A percentile compares a stretch with the other conserved stretches of the same genome.
Evolutionary conservation across 2,329 filamentous ascomycete genomes (phyloP).

Genomic region (Fusarium sarcochroum): DNA sequence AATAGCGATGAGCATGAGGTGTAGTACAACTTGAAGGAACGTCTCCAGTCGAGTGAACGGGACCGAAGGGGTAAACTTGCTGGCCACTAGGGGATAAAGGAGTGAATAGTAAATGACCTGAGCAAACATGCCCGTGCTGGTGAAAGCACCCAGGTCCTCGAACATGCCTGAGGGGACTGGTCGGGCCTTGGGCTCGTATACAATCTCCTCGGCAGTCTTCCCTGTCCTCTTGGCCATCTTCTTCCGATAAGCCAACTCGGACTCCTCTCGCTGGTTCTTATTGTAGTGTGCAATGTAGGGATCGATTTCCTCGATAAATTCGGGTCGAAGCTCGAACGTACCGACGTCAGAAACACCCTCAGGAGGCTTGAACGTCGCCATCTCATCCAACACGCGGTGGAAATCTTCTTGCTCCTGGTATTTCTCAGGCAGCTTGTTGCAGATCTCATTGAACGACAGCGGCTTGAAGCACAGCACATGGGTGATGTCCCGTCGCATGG

Average conservation of each 20-base stretch:
- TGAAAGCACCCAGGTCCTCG: constrained; percentile 81
- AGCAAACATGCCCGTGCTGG: constrained; percentile 85
- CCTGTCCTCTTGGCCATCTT: constrained; percentile 91
- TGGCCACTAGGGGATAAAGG: constrained; percentile 81
- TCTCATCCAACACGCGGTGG: constrained; percentile 84
- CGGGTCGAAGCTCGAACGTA: constrained; percentile 90
- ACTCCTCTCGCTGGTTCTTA: constrained; percentile 97
- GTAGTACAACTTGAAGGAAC: constrained; percentile 91
- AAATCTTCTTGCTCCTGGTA: constrained; percentile 92
- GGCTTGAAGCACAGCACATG: constrained; percentile 98
- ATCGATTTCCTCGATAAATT: constrained; percentile 90
- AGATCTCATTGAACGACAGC: constrained; percentile 93
- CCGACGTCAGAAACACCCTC: constrained; percentile 94
- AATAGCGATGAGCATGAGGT: constrained; percentile 87
- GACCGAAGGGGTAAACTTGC: constrained; percentile 78
- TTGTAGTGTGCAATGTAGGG: constrained; percentile 97
- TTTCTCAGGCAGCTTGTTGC: constrained; percentile 86
- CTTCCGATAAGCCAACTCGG: constrained; percentile 88
- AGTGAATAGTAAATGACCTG: constrained; percentile 92
- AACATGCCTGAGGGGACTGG: constrained; percentile 85
- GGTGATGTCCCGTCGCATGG: constrained; percentile 89
- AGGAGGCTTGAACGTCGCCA: constrained; percentile 89
- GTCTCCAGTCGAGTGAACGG: constrained; percentile 88
- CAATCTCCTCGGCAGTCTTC: constrained; percentile 83
- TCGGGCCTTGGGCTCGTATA: constrained; percentile 89